Evolutionary conservation across 2,329 filamentous ascomycete genomes (phyloP), one percentile per base, ranked within the genome.

Genomic region (Cadophora sp.): DNA sequence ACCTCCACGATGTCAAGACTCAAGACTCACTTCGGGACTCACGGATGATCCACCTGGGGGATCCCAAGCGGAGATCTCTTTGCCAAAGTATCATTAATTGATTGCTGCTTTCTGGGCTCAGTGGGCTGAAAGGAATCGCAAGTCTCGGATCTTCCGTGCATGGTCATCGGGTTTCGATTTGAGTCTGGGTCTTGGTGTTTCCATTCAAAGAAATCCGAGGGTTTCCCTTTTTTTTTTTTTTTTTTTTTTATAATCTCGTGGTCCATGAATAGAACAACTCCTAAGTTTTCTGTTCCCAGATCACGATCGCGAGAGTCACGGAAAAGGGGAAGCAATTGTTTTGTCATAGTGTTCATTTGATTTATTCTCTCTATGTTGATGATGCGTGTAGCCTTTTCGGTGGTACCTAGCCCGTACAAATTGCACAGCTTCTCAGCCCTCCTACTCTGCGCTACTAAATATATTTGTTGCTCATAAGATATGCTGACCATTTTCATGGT

Each of bases 391-490:
- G 55, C 55, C 53, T 41, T 24, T 41, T 27, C 55, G 13, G n/a
- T 24, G 14, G 55, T 18, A 27, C 4, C 33, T 6, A 16, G 20
- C 33, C 36, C n/a, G 36, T 41, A 36, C 55, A 41, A 41, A 36
- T 33, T 43, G 20, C 55, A 41, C 36, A 33, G 11, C 53, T 56
- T n/a, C n/a, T 22, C 30, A 39, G 4, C 27, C 33, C 55, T 43
- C 20, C 36, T 24, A 22, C 20, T 58, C 20, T 16, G 55, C 18
- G 36, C 55, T 56, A 58, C 55, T 58, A 24, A 27, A 39, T 24
- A 58, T 58, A 8, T 43, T 56, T 58, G 55, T 13, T 41, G 55
- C 55, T 41, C 55, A 43, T 58, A 43, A 58, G 8, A 41, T 22
- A 48, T 22, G 18, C 20, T 22, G 9, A 48, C 45, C 14, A 22